Conservation (phyloP, 352 stramenopile species). For the Globisporangium rhizosaccharum region DNA sequence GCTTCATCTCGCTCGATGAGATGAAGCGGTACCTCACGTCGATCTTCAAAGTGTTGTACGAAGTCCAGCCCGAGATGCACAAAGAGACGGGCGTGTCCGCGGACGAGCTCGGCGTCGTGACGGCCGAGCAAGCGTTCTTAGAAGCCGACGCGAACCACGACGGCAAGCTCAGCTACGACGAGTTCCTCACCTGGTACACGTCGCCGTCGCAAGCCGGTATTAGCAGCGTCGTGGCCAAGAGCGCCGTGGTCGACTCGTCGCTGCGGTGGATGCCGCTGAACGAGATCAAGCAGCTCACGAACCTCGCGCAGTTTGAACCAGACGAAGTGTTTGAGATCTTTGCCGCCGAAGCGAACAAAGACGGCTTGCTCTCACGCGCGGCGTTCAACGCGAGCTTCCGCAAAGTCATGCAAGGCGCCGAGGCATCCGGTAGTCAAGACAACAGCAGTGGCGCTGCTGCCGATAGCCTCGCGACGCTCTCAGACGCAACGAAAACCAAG, state of each 20-base stretch:
- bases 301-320: slow-evolving; percentile 66
- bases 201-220: slow-evolving; percentile 62
- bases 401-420: slow-evolving; percentile 40
- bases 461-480: slow-evolving; percentile 7
- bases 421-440: neutral
- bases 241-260: slow-evolving; percentile 65
- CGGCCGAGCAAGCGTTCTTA: slow-evolving; percentile 78
- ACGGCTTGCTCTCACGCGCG: slow-evolving; percentile 63
- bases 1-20: slow-evolving; percentile 79
- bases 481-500: slow-evolving; percentile 31
- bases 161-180: slow-evolving; percentile 81
- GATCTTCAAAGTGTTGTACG: slow-evolving; percentile 87
- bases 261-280: slow-evolving; percentile 81
- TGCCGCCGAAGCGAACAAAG: slow-evolving; percentile 62
- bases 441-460: slow-evolving; percentile 1
- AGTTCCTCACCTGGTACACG: slow-evolving; percentile 86
- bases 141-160: slow-evolving; percentile 79
- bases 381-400: slow-evolving; percentile 79
- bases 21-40: slow-evolving; percentile 85
- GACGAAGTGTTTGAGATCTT: slow-evolving; percentile 88
- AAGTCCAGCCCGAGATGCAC: slow-evolving; percentile 71
- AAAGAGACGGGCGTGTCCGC: slow-evolving; percentile 59
- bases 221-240: slow-evolving; percentile 63
- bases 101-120: slow-evolving; percentile 73
- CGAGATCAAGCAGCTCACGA: slow-evolving; percentile 79